Conservation (phyloP, 148 eudicot species). For the Camellia japonica region DNA sequence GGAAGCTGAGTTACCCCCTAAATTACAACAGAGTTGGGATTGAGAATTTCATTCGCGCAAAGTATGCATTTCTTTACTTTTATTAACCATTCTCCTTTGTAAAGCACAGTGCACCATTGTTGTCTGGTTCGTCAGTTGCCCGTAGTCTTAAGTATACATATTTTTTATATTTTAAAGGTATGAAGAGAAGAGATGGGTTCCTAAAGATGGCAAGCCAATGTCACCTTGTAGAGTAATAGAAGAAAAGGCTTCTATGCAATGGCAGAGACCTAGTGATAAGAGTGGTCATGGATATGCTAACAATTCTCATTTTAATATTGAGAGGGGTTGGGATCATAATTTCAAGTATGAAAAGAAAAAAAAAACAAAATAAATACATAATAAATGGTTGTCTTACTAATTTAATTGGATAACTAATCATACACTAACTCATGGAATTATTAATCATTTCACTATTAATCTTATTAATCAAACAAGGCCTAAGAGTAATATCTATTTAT, state of each 20-base stretch:
- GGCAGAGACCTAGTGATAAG: constrained; percentile 57
- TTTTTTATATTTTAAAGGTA: constrained; percentile 45
- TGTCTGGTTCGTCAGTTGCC: neutral
- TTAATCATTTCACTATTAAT: too few relatives aligned
- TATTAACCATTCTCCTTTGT: constrained; percentile 5
- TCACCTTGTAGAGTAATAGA: constrained; percentile 60
- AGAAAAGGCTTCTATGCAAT: constrained; percentile 51
- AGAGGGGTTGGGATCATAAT: too few relatives aligned
- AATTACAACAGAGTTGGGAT: constrained; percentile 96
- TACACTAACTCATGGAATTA: too few relatives aligned
- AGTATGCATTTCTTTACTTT: constrained; percentile 42
- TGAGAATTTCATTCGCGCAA: constrained; percentile 96
- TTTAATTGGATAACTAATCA: too few relatives aligned
- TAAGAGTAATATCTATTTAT: too few relatives aligned
- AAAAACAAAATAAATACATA: too few relatives aligned
- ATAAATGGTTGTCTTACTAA: too few relatives aligned
- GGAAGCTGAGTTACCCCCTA: constrained; percentile 97
- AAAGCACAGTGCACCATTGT: neutral
- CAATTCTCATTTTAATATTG: constrained; percentile 24
- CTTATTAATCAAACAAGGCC: too few relatives aligned
- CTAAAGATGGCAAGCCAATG: constrained; percentile 52
- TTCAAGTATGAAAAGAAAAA: too few relatives aligned
- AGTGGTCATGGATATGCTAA: constrained; percentile 45
- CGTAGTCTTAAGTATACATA: neutral
- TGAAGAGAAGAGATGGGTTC: constrained; percentile 95